A percentile compares a stretch with the other conserved stretches of the same genome.
phyloP scores from a whole-genome alignment of 1,284 basidiomycete species.

The Inonotus obliquus region DNA sequence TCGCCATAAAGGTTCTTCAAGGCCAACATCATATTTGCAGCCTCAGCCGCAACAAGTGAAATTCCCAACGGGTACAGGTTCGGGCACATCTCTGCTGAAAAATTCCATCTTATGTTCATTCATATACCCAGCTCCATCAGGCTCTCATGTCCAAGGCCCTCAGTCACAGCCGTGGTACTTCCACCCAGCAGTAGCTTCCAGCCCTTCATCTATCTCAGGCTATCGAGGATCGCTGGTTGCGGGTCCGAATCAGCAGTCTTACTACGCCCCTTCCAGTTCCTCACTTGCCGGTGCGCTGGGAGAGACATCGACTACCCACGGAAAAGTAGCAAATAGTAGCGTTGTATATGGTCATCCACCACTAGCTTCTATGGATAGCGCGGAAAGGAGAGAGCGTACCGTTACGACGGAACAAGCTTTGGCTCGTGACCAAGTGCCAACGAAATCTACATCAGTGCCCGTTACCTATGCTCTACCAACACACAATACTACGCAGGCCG shows the following conservation, averaged over 20 bases:
- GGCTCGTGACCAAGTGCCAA: neutral
- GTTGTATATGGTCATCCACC: neutral
- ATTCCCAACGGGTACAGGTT: neutral
- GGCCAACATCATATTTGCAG: neutral
- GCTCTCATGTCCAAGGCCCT: neutral
- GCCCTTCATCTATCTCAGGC: neutral
- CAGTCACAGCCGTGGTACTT: neutral
- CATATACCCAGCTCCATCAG: neutral
- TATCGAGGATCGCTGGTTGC: neutral
- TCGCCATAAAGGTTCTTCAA: neutral
- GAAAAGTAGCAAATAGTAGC: no score
- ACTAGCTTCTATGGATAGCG: neutral
- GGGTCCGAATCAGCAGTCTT: neutral
- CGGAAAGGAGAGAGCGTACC: neutral
- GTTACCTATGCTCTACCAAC: neutral
- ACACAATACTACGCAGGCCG: neutral
- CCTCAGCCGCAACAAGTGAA: neutral
- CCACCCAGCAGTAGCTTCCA: no score
- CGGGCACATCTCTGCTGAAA: neutral
- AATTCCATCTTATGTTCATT: neutral
- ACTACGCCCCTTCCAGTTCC: neutral
- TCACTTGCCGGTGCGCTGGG: conserved; percentile 8
- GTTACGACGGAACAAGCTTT: neutral
- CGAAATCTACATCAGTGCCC: neutral
- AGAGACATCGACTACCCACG: neutral